Evolutionary conservation across 1,284 basidiomycete species (phyloP), one percentile per base, ranked within the genome.

Genomic region (Fomitopsis betulina): DNA sequence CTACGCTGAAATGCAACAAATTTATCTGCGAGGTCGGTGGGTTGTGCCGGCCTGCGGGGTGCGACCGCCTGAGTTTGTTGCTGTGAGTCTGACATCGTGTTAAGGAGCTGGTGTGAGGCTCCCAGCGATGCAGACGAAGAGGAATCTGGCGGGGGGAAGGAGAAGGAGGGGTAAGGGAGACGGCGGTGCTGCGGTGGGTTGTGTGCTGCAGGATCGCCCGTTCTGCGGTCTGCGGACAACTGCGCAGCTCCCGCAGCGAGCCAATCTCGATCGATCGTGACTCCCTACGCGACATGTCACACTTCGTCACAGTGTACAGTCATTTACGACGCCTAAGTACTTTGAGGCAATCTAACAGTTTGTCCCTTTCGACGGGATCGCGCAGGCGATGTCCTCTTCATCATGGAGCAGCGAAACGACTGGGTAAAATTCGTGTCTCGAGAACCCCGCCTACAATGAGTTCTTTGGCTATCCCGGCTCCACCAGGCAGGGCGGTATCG

Each of bases 401-500:
- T n/a, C n/a, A n/a, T n/a, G n/a, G n/a, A n/a, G n/a, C n/a, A n/a
- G n/a, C n/a, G n/a, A n/a, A n/a, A n/a, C n/a, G n/a, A n/a, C n/a
- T n/a, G n/a, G n/a, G n/a, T n/a, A n/a, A n/a, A n/a, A n/a, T n/a
- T n/a, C n/a, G n/a, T n/a, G n/a, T n/a, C n/a, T n/a, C n/a, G n/a
- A 85, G 84, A 89, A 87, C 65, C 70, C 79, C 12, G 74, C 79
- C 33, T 89, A 87, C 67, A 72, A 80, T 56, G 70, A 67, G 1
- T 73, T 75, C 8, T 87, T 86, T 67, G 64, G 75, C 54, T 66
- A 75, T 60, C 84, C 85, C 6, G 67, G 70, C 33, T 74, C 82
- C 5, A 79, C 77, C 61, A 79, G 78, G 3, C 86, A 90, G 72
- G 89, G 89, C 40, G 88, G 80, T 9, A 91, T 91, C 50, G 85